Base-by-base conservation (phyloP, 192 early-diverging fungal genomes). In the Kappamyces sp. region DNA sequence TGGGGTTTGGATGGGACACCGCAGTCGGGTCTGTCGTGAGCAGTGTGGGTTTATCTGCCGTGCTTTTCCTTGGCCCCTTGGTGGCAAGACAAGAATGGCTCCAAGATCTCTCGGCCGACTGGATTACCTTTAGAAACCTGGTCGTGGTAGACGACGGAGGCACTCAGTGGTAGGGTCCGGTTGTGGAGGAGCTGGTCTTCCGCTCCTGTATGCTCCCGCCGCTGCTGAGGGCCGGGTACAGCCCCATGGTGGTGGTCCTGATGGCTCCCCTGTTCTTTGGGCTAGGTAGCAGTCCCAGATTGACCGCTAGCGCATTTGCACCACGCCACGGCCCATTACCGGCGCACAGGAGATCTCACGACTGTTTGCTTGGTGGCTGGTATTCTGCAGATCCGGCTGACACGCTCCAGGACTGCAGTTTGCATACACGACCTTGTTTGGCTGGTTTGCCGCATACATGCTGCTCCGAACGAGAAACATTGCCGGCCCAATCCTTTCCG, bases 101-200 rank as follows among this genome's bases (percentile, higher is more conserved):
- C 7, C 10, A 47, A 4, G 13, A 41, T 39, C 41, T 49, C 64
- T 47, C 23, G 23, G 23, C 23, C 23, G 23, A 23, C 23, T 71
- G 72, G 51, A 40, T 68, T 3, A 62, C 66, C 15, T 41, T 68
- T 12, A 55, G 80, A 4, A 78, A 76, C 67, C 75, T 67, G 58
- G 51, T 83, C 13, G 63, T 77, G 62, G 80, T 81, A 68, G 48
- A 67, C 42, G 12, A 41, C 23, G 15, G 48, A 49, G n/a, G 36
- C 36, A 12, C 47, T 36, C 44, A 51, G 39, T 48, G 47, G 5
- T 38, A 89, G 87, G 87, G 78, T 3, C 89, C 89, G 5, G 40
- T 83, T 1, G 72, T 79, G 8, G 90, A 91, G 62, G 90, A 91
- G 57, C 71, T 85, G 51, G 76, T 88, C 31, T 91, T 91, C 63